Conservation (phyloP, 768 basidiomycete species). For the Terana coerulea region DNA sequence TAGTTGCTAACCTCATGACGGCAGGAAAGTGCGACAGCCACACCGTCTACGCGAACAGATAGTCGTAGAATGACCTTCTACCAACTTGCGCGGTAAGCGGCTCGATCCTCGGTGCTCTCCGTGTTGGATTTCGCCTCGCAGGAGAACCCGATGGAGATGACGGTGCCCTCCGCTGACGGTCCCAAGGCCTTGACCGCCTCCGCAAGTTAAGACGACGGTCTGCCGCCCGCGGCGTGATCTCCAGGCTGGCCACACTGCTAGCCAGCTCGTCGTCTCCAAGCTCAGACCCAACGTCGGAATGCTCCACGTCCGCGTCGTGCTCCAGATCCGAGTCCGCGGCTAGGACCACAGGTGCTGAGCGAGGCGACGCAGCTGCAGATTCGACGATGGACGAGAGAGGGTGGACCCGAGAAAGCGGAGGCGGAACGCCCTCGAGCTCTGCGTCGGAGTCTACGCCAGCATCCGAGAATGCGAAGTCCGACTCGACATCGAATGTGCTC, state of each 20-base stretch:
- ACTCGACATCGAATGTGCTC: conserved; percentile 46
- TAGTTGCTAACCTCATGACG: too few relatives aligned
- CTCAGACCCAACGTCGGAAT: conserved; percentile 1
- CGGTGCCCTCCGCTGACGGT: conserved; percentile 32
- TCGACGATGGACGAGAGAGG: conserved; percentile 22
- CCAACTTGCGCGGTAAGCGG: background rate
- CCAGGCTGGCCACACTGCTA: conserved; percentile 28
- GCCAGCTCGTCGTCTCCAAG: conserved; percentile 21
- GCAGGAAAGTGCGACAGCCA: too few relatives aligned
- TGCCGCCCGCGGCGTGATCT: conserved; percentile 21
- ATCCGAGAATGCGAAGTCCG: conserved; percentile 28
- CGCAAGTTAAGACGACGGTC: conserved; percentile 21
- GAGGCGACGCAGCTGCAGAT: conserved; percentile 24
- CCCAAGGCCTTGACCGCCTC: conserved; percentile 28
- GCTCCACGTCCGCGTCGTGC: conserved; percentile 11
- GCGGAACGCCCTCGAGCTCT: conserved; percentile 24
- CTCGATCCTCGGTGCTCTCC: conserved; percentile 18
- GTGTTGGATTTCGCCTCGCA: conserved; percentile 32
- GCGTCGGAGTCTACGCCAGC: conserved; percentile 20
- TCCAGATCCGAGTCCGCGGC: conserved; percentile 24
- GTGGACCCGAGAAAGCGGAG: background rate
- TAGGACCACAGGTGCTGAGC: conserved; percentile 27
- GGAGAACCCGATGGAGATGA: conserved; percentile 59
- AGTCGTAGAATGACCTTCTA: conserved; percentile 23
- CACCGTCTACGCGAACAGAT: conserved; percentile 24